Evolutionary conservation across 305 asterid genomes (phyloP).

Genomic region (Fraxinus ornus): DNA sequence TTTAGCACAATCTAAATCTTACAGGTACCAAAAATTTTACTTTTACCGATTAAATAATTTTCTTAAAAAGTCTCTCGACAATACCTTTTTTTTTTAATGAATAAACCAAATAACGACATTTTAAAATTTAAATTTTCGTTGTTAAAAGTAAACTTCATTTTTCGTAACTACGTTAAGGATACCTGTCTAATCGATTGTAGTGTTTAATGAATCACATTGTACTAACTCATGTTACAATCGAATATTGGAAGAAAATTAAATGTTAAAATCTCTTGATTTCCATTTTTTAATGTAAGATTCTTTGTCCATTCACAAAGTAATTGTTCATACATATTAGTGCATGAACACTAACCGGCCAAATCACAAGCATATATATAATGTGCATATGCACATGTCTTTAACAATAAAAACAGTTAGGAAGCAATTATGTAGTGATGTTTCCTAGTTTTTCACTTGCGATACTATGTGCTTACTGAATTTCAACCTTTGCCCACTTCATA

Average conservation of each 20-base stretch:
- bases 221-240: not conserved
- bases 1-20: not conserved
- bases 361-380: slow-evolving; percentile 26
- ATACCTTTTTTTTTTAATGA: too few relatives aligned
- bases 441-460: not conserved
- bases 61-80: not conserved
- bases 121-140: not conserved
- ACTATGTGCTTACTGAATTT: not conserved
- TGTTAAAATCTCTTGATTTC: not conserved
- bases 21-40: not conserved
- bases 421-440: slow-evolving; percentile 9
- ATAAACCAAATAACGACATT: too few relatives aligned
- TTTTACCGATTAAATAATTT: too few relatives aligned
- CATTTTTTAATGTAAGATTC: slow-evolving; percentile 22
- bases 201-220: not conserved
- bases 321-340: slow-evolving; percentile 19
- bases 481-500: not conserved
- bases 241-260: not conserved
- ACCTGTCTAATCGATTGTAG: not conserved
- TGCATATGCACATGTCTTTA: slow-evolving; percentile 41
- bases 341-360: slow-evolving; percentile 17
- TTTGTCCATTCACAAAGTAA: slow-evolving; percentile 28
- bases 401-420: slow-evolving; percentile 3
- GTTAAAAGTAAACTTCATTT: too few relatives aligned
- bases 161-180: not conserved